A percentile compares a stretch with the other conserved stretches of the same genome.
Conservation (phyloP, 441 rosid genomes). For the Adansonia madagascariensis region DNA sequence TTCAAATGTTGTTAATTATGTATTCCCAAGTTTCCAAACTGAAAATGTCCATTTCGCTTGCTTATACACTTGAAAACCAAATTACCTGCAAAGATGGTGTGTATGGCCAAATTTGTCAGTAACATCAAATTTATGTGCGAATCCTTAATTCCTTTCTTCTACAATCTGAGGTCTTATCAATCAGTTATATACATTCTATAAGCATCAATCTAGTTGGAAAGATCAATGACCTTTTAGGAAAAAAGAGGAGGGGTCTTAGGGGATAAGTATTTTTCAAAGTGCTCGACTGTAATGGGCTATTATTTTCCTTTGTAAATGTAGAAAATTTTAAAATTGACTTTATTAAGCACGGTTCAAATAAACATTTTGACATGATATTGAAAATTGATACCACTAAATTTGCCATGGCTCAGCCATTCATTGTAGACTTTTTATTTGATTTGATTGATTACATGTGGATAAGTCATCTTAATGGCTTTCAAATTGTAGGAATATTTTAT, state of each 20-base stretch:
- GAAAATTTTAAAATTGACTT: too few relatives aligned
- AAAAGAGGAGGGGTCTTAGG: not conserved
- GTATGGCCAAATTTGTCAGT: not conserved
- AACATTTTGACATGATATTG: not conserved
- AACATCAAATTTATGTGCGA: not conserved
- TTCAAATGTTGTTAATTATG: not conserved
- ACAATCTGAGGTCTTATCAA: not conserved
- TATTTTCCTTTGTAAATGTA: not conserved
- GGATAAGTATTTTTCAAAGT: not conserved
- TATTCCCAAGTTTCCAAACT: not conserved
- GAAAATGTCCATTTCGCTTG: not conserved
- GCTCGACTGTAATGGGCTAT: not conserved
- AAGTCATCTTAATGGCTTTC: not conserved
- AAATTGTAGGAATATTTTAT: constrained; percentile 72
- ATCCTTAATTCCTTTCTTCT: not conserved
- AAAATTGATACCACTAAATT: not conserved
- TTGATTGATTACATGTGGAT: not conserved
- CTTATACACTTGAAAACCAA: not conserved
- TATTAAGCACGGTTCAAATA: not conserved
- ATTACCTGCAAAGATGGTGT: not conserved
- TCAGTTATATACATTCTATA: not conserved
- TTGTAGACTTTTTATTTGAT: not conserved
- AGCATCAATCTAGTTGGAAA: not conserved
- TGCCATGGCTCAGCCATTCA: not conserved
- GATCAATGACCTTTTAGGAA: not conserved